phyloP scores from a whole-genome alignment of 1,284 basidiomycete species.

The Austroboletus niveus region DNA sequence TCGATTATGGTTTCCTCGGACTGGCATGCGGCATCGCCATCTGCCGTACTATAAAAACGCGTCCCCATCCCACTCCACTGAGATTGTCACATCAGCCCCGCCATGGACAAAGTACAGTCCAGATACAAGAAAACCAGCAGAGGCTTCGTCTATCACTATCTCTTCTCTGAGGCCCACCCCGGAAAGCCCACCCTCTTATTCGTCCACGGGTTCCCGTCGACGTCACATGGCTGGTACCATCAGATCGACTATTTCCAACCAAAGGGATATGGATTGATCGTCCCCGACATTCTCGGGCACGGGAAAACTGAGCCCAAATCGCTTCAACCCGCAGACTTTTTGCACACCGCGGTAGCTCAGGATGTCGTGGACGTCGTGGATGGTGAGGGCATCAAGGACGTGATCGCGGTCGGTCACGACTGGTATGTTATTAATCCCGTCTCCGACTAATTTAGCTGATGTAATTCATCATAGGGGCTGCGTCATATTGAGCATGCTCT shows the following conservation, averaged over 20 bases:
- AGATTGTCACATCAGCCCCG: neutral
- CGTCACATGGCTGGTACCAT: conserved; percentile 43
- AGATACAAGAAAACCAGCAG: conserved; percentile 27
- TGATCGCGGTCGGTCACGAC: conserved; percentile 45
- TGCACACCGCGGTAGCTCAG: conserved; percentile 34
- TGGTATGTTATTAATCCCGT: conserved; percentile 30
- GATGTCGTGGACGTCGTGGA: conserved; percentile 47
- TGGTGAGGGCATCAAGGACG: conserved; percentile 34
- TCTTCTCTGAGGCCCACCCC: conserved; percentile 23
- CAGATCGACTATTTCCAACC: conserved; percentile 43
- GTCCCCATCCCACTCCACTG: neutral
- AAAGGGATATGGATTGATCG: conserved; percentile 46
- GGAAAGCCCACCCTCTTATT: conserved; percentile 42
- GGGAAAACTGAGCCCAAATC: conserved; percentile 48
- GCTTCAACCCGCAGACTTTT: conserved; percentile 36
- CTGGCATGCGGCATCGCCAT: neutral
- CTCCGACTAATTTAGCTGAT: neutral
- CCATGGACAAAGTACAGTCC: conserved; percentile 28
- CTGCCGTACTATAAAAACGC: conserved; percentile 12
- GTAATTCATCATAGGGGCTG: conserved; percentile 28
- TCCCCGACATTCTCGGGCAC: conserved; percentile 50
- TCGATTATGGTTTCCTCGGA: too few species aligned
- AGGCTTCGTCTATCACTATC: conserved; percentile 31
- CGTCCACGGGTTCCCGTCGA: conserved; percentile 46
- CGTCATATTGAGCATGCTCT: conserved; percentile 30